Evolutionary conservation across 1,284 basidiomycete genomes (phyloP).

Genomic region (Ceratobasidium sp.): DNA sequence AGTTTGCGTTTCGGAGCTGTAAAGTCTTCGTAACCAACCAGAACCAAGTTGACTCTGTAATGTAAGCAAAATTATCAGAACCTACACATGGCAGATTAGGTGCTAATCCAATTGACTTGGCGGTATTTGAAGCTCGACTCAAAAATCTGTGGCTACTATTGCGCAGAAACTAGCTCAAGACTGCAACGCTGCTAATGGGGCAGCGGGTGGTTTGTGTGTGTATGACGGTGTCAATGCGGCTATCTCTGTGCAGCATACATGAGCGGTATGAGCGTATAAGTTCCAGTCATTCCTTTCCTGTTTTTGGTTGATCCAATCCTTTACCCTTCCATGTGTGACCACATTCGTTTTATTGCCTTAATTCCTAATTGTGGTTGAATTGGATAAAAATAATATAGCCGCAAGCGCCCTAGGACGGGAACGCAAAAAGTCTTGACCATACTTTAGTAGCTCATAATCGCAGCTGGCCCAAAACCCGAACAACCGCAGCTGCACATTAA

Average conservation of each 20-base stretch:
- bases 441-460: too few relatives aligned
- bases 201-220: conserved; percentile 8
- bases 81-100: too few relatives aligned
- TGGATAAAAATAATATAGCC: background rate
- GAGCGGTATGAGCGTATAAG: background rate
- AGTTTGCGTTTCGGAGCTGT: conserved; percentile 29
- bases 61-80: conserved; percentile 17
- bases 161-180: conserved; percentile 9
- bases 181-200: conserved; percentile 14
- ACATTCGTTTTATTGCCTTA: background rate
- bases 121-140: background rate
- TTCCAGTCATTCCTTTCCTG: background rate
- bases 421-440: too few relatives aligned
- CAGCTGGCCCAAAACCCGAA: too few relatives aligned
- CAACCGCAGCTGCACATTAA: too few relatives aligned
- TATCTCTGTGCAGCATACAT: conserved; percentile 8
- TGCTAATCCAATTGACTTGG: background rate
- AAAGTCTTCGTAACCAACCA: conserved; percentile 21
- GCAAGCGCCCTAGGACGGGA: too few relatives aligned
- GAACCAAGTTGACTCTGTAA: background rate
- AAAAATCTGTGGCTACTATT: conserved; percentile 2
- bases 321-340: background rate
- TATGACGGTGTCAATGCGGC: background rate
- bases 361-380: too few relatives aligned
- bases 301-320: background rate